Evolutionary conservation across 106 monocot species (phyloP).

Genomic region (Gastrodia elata): DNA sequence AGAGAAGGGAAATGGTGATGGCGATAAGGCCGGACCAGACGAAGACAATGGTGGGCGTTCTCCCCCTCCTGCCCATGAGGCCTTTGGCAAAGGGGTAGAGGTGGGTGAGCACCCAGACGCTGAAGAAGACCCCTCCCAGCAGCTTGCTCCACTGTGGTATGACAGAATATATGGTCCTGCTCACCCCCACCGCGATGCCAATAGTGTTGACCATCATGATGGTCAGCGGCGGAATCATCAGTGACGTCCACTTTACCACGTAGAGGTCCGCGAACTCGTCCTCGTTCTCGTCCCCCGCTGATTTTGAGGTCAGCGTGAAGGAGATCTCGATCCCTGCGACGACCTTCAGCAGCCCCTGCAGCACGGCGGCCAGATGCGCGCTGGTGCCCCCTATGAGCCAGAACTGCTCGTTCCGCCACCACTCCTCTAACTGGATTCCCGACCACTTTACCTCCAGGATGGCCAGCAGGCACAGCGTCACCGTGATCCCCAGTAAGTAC

Average conservation of each 20-base stretch:
- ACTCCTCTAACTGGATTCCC: constrained; percentile 62
- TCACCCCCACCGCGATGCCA: constrained; percentile 49
- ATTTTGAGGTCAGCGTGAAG: constrained; percentile 46
- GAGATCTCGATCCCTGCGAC: constrained; percentile 50
- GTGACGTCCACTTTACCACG: constrained; percentile 30
- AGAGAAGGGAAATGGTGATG: constrained; percentile 38
- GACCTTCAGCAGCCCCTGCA: constrained; percentile 60
- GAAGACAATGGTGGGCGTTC: constrained; percentile 46
- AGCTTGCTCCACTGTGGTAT: constrained; percentile 68
- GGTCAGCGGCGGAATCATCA: constrained; percentile 43
- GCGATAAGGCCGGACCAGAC: constrained; percentile 57
- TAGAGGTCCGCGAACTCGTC: constrained; percentile 49
- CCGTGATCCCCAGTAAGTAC: constrained; percentile 50
- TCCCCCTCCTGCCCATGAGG: constrained; percentile 42
- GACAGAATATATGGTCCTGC: constrained; percentile 41
- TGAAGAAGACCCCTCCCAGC: constrained; percentile 58
- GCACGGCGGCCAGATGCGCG: constrained; percentile 63
- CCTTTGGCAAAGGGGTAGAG: constrained; percentile 59
- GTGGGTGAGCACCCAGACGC: constrained; percentile 57
- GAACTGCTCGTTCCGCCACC: constrained; percentile 72
- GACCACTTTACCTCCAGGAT: constrained; percentile 71
- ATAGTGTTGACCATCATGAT: constrained; percentile 64
- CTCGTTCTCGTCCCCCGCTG: constrained; percentile 25
- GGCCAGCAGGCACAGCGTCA: constrained; percentile 50
- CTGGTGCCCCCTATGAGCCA: constrained; percentile 74